Percentiles rank a stretch among this genome's conserved stretches.
Evolutionary conservation across 495 filamentous ascomycete species (phyloP).

Genomic region (Neurospora intermedia): DNA sequence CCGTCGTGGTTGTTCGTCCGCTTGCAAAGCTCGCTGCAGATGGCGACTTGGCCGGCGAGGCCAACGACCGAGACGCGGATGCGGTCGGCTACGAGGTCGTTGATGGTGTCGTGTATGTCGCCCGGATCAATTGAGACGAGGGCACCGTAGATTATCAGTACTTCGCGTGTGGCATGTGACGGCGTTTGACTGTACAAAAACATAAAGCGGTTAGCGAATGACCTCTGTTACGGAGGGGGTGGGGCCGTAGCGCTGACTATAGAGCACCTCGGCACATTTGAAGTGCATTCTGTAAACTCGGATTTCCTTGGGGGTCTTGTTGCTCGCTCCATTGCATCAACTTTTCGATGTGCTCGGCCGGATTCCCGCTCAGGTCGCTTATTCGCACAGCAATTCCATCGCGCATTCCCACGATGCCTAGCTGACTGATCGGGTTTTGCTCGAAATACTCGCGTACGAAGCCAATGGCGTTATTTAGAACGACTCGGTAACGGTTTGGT

Average conservation of each 20-base stretch:
- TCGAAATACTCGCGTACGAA: slow-evolving; percentile 95
- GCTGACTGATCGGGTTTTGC: slow-evolving; percentile 96
- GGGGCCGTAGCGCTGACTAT: slow-evolving; percentile 44
- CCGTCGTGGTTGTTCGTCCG: slow-evolving; percentile 76
- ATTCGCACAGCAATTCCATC: slow-evolving; percentile 81
- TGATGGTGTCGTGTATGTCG: slow-evolving; percentile 88
- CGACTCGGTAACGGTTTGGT: slow-evolving; percentile 73
- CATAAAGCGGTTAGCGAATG: background rate
- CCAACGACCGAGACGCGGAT: slow-evolving; percentile 84
- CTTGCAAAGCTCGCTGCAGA: slow-evolving; percentile 79
- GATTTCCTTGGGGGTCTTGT: slow-evolving; percentile 78
- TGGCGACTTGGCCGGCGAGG: slow-evolving; percentile 79
- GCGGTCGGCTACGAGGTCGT: slow-evolving; percentile 59
- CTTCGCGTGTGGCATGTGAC: slow-evolving; percentile 83
- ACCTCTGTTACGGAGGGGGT: background rate
- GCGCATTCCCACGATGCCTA: slow-evolving; percentile 80
- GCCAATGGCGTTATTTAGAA: slow-evolving; percentile 71
- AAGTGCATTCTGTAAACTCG: slow-evolving; percentile 87
- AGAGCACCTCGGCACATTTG: slow-evolving; percentile 87
- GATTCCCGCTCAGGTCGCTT: slow-evolving; percentile 85
- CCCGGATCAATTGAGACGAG: slow-evolving; percentile 83
- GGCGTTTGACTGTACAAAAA: slow-evolving; percentile 59
- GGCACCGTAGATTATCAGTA: slow-evolving; percentile 85
- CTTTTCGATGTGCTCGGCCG: slow-evolving; percentile 72
- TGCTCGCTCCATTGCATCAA: slow-evolving; percentile 54